Percentiles rank a stretch among this genome's conserved stretches.
Conservation (phyloP, 306 rosid genomes). For the Cucumis cinereus region DNA sequence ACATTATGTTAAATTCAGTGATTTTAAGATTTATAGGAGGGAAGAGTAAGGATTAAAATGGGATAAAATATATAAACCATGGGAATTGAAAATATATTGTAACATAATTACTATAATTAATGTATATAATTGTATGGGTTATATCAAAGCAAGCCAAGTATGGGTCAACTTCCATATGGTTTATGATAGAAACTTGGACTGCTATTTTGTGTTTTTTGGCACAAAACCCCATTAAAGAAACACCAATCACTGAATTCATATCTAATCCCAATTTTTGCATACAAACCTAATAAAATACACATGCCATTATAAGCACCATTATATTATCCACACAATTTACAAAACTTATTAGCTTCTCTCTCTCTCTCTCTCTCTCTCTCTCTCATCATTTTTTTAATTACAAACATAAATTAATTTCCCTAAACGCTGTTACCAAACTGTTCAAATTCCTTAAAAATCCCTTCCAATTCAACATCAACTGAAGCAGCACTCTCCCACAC, state of each 20-base stretch:
- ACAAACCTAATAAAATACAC: not conserved
- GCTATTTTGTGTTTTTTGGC: too few relatives aligned
- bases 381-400: not conserved
- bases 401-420: not conserved
- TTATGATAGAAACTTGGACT: too few relatives aligned
- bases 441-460: not conserved
- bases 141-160: too few relatives aligned
- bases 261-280: not conserved
- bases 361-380: not conserved
- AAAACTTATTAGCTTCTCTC: not conserved
- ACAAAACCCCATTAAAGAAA: too few relatives aligned
- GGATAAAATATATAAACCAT: too few relatives aligned
- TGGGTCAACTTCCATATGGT: too few relatives aligned
- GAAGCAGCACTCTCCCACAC: not conserved
- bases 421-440: not conserved
- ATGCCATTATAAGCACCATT: not conserved
- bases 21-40: too few relatives aligned
- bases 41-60: too few relatives aligned
- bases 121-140: too few relatives aligned
- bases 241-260: not conserved
- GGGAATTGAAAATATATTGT: too few relatives aligned
- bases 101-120: too few relatives aligned
- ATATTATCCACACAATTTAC: not conserved
- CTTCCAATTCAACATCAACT: not conserved
- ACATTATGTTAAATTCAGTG: too few relatives aligned